Base-by-base conservation (phyloP, 2,329 filamentous ascomycete genomes). In the Diaporthe australafricana region DNA sequence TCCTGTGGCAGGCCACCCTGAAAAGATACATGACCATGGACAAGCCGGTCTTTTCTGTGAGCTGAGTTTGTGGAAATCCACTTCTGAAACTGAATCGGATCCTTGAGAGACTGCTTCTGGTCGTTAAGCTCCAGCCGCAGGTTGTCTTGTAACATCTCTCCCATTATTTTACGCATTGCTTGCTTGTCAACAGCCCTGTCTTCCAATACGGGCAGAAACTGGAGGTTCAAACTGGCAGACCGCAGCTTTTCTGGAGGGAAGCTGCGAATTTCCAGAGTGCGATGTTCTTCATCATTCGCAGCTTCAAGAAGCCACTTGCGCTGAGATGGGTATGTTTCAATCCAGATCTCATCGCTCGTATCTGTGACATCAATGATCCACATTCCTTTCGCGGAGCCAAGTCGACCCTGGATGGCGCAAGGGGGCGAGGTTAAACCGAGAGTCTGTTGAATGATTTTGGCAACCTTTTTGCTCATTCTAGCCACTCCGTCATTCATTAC, bases 351-450 rank as follows among this genome's bases (percentile, higher is more conserved):
- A 1, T 86, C 81, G 0, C 81, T 81, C 0, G 79, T 80, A 32
- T 88, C 85, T 0, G 83, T 77, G 0, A 84, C 83, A 75, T 92
- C 90, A 6, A 92, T 80, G 57, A 92, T 86, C 93, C 93, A 95
- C 75, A 95, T 84, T 0, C 93, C 94, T 79, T 96, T 96, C 0
- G 92, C 92, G 22, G 91, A 89, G 12, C 90, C 92, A 45, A 95
- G 87, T 0, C 94, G 88, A 1, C 85, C 93, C 79, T 96, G 93
- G 56, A 92, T 90, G 0, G 87, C 91, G 42, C 88, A 88, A 0
- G 92, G 92, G 0, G 88, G 78, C n/a, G 87, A 84, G 0, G 78
- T 75, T 0, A 92, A 80, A 0, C 86, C 87, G 11, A 93, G 83
- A 0, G 74, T 73, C 0, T 84, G 77, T 32, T 87, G 85, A 6